Evolutionary conservation across 2,329 filamentous ascomycete species (phyloP).

Genomic region (Aspergillus melleus): DNA sequence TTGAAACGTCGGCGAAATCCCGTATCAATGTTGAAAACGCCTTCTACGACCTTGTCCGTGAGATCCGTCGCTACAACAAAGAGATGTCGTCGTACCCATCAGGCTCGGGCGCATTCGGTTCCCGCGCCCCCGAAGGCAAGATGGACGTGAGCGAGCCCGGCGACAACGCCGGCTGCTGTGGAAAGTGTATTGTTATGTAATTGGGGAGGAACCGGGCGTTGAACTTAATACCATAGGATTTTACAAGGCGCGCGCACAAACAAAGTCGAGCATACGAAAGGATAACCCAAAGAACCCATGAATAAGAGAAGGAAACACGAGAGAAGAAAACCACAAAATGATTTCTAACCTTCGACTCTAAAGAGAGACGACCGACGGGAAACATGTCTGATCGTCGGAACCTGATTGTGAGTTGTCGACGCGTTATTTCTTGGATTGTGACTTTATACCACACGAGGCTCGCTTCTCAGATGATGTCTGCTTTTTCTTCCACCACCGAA

Average conservation of each 20-base stretch:
- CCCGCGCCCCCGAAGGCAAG: constrained; percentile 63
- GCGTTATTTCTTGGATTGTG: constrained; percentile 20
- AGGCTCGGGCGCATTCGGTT: constrained; percentile 62
- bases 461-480: constrained; percentile 30
- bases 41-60: constrained; percentile 97
- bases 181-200: constrained; percentile 80
- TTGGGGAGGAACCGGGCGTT: constrained; percentile 13
- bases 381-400: constrained; percentile 16
- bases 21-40: constrained; percentile 98
- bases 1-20: constrained; percentile 98
- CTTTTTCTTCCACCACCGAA: constrained; percentile 9
- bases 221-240: constrained; percentile 17
- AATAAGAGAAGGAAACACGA: constrained; percentile 14
- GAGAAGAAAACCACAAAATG: background rate
- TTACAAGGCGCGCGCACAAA: constrained; percentile 15
- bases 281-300: constrained; percentile 13
- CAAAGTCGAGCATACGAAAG: constrained; percentile 24
- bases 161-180: constrained; percentile 69
- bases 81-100: constrained; percentile 89
- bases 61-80: constrained; percentile 97
- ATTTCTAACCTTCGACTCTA: constrained; percentile 11
- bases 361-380: constrained; percentile 20
- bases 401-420: constrained; percentile 22
- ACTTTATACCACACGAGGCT: constrained; percentile 27
- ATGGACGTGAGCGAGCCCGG: constrained; percentile 70